Percentiles rank a stretch among this genome's conserved stretches.
These are phyloP conservation scores for Durotheca rogersii DNA, from an alignment of 495 filamentous ascomycete species.

Conservation along the genomic window DNA sequence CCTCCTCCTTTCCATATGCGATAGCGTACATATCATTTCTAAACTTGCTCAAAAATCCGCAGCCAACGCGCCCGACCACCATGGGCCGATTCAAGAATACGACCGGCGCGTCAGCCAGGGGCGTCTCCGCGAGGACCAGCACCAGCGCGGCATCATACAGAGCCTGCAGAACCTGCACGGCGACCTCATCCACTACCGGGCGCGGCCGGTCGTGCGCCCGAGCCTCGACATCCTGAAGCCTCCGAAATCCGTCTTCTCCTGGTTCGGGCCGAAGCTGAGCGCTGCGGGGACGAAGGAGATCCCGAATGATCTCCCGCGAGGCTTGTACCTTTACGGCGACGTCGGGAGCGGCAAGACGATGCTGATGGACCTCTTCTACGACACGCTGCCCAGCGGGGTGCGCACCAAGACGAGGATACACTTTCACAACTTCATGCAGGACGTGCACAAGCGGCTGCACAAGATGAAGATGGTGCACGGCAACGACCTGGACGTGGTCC, in stretches of 20 bases:
- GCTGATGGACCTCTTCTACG: constrained; percentile 99
- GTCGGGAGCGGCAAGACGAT: constrained; percentile 99
- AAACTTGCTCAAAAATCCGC: constrained; percentile 5
- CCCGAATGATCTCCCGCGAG: constrained; percentile 74
- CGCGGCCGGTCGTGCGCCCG: constrained; percentile 74
- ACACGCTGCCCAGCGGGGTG: constrained; percentile 82
- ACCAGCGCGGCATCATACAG: constrained; percentile 89
- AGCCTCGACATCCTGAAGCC: constrained; percentile 69
- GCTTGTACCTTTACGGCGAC: constrained; percentile 93
- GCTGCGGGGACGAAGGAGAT: constrained; percentile 50
- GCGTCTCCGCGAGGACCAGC: constrained; percentile 77
- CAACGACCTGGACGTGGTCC: constrained; percentile 86
- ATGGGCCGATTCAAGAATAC: constrained; percentile 85
- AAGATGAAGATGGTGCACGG: constrained; percentile 85
- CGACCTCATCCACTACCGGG: constrained; percentile 70
- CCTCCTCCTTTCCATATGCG: no score
- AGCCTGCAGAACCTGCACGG: constrained; percentile 86
- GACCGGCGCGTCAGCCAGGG: constrained; percentile 72
- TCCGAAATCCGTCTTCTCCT: constrained; percentile 65
- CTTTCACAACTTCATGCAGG: constrained; percentile 99
- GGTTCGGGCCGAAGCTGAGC: constrained; percentile 58
- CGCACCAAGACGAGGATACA: constrained; percentile 89
- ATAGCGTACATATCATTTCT: constrained; percentile 4
- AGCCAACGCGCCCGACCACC: constrained; percentile 20
- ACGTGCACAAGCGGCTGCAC: constrained; percentile 91